Base-by-base conservation (phyloP, 768 basidiomycete genomes). In the Imleria badia region DNA sequence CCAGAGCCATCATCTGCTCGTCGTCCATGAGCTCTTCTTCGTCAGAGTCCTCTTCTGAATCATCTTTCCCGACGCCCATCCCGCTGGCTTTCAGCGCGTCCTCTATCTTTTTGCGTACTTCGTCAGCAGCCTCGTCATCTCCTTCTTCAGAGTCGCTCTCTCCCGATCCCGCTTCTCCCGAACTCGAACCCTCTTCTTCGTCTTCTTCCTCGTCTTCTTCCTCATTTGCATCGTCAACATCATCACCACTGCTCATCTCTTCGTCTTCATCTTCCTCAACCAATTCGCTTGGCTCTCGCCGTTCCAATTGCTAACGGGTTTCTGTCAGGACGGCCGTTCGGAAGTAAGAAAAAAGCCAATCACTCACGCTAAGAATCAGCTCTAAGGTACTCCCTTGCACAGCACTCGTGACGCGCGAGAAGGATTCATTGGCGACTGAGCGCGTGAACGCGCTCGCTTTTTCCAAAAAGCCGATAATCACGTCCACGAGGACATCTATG, bases 1-100 rank as follows among this genome's bases (percentile, higher is more conserved):
- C 96, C 26, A 98, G 83, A 33, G 89, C 89, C 79, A 98, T 86
- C 96, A 99, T 99, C 73, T 97, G 92, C 23, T 98, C 95, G 66
- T 99, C 96, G 66, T 97, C 90, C 86, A 96, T 87, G 29, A 86
- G 73, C 45, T 89, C 88, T 56, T 89, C 88, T 56, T 86, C 84
- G 38, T 80, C 70, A 26, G 70, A 68, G 5, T 76, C 79, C 35
- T 78, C 83, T 43, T 84, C 83, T 8, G 78, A 77, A 13, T 79
- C 81, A 9, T 81, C 62, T 15, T 81, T 78, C 2, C 76, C 81
- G 19, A 79, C 79, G 35, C 80, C 79, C 34, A 84, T 72, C 8
- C 83, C 85, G 60, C 82, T 84, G 13, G 79, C 79, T 19, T 78
- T 78, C 5, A 88, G 70, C 3, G 81, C 85, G 56, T 84, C 81